Evolutionary conservation across 2,329 filamentous ascomycete species (phyloP).

Genomic region (Aspergillus sclerotialis): DNA sequence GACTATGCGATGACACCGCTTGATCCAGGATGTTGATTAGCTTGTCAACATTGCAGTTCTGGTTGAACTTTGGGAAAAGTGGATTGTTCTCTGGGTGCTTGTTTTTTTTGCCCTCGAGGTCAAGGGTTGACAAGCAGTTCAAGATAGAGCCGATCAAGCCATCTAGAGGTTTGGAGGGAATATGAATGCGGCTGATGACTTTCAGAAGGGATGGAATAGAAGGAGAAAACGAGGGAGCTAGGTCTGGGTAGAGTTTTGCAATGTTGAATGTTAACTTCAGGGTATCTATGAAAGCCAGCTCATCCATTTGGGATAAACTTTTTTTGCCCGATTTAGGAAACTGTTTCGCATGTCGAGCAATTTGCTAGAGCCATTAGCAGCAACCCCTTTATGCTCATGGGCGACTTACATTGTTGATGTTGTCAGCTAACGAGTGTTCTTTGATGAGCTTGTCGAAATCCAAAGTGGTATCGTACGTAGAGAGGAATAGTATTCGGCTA

Average conservation of each 20-base stretch:
- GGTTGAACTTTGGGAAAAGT: conserved; percentile 60
- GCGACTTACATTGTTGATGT: conserved; percentile 49
- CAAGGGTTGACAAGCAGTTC: conserved; percentile 74
- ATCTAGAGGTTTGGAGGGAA: conserved; percentile 61
- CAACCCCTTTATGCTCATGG: background rate
- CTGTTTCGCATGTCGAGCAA: conserved; percentile 61
- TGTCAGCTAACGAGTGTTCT: conserved; percentile 59
- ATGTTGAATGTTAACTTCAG: conserved; percentile 87
- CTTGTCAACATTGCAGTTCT: conserved; percentile 54
- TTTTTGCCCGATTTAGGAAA: conserved; percentile 38
- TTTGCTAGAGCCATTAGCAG: conserved; percentile 42
- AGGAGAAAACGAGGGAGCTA: conserved; percentile 55
- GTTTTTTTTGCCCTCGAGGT: conserved; percentile 52
- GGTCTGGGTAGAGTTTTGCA: conserved; percentile 63
- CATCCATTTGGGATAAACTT: conserved; percentile 48
- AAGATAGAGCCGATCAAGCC: conserved; percentile 64
- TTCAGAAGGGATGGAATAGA: conserved; percentile 64
- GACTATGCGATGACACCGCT: conserved; percentile 56
- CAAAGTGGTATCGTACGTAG: conserved; percentile 68
- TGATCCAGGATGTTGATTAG: conserved; percentile 64
- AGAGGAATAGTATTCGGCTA: conserved; percentile 71
- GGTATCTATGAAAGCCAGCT: conserved; percentile 75
- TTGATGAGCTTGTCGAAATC: conserved; percentile 60
- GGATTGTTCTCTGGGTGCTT: conserved; percentile 40
- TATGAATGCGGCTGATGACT: conserved; percentile 57